Evolutionary conservation across 148 eudicot genomes (phyloP), one percentile per base, ranked within the genome.

Genomic region (Dysphania ambrosioides): DNA sequence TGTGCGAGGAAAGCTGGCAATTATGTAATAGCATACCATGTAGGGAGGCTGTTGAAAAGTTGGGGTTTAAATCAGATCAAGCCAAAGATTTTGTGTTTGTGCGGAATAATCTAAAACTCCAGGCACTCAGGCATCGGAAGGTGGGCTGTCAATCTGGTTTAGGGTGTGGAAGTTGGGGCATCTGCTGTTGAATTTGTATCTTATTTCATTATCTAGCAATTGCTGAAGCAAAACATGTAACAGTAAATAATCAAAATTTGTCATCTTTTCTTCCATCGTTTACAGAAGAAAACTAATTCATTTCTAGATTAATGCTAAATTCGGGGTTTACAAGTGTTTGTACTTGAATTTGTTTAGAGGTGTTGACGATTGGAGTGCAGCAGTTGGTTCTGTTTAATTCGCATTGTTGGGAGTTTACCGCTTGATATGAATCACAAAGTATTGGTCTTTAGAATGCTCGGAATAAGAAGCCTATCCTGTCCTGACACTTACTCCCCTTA

Each of bases 11-110:
- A 68, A 78, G 80, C 24, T 80, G 84, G 84, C 68, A 76, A 60
- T 29, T 74, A 29, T 74, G 83, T 21, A 75, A 83, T 38, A 79
- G 69, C 42, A 70, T 78, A 75, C 65, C 80, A 12, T 85, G 84
- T 67, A 68, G 49, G 70, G 76, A 83, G 42, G 68, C 73, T 59
- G 77, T 77, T 16, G 65, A 72, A 2, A 74, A 78, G 65, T 51
- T 81, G 40, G 82, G 82, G 23, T 63, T 75, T 6, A 82, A 68
- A 26, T 71, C 72, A 24, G 82, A 76, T 26, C 77, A 74, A 64
- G 79, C 73, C 0, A 79, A 79, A 61, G 86, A 85, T 62, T 73
- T 73, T 41, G 82, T 83, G 59, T 85, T 83, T 76, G 88, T 83
- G 9, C 65, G 78, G 26, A 83, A 83, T 26, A 85, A 83, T 58